Evolutionary conservation across 2,329 filamentous ascomycete species (phyloP), one percentile per base, ranked within the genome.

Genomic region (Penicillium expansum): DNA sequence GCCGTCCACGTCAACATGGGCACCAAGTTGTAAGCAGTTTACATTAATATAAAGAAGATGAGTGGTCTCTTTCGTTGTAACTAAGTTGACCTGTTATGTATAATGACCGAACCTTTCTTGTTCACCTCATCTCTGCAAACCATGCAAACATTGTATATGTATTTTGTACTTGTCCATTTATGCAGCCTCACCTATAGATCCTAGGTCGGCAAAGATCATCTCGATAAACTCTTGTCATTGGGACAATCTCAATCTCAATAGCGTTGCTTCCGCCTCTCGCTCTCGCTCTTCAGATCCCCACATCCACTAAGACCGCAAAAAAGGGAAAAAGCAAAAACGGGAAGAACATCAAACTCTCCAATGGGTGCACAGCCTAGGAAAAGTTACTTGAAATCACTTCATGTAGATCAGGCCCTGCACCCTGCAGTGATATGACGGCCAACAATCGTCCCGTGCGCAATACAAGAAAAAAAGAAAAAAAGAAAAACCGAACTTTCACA

Each of bases 1-100:
- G 75, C 76, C 32, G 70, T 80, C 45, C 76, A 79, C 67, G 71
- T 79, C 22, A 79, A 79, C 62, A 68, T 79, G 69, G 76, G 76
- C 10, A 71, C 68, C 35, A 72, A 61, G 53, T 66, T 78, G 62
- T 78, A 70, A 62, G 52, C 33, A 30, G 53, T 18, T 27, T 18
- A 43, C 24, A 24, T 20, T 14, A 18, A 39, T 16, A 27, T 33
- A 43, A 29, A 47, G 6, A 27, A 43, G 24, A 41, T 56, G 33
- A 3, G 37, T 48, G 29, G 49, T 37, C 32, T 48, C n/a, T 47
- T 43, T 11, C 47, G 42, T 48, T 61, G 56, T 58, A 62, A 56
- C 24, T 56, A 55, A 29, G 56, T 60, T 48, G 33, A 56, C 56
- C 24, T 56, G 8, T 58, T 53, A 61, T 61, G 57, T 57, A 53